Percentiles rank a stretch among this genome's conserved stretches.
These are phyloP conservation scores for Leccinum insolens DNA, from an alignment of 1,284 basidiomycete genomes.

Conservation along the genomic window DNA sequence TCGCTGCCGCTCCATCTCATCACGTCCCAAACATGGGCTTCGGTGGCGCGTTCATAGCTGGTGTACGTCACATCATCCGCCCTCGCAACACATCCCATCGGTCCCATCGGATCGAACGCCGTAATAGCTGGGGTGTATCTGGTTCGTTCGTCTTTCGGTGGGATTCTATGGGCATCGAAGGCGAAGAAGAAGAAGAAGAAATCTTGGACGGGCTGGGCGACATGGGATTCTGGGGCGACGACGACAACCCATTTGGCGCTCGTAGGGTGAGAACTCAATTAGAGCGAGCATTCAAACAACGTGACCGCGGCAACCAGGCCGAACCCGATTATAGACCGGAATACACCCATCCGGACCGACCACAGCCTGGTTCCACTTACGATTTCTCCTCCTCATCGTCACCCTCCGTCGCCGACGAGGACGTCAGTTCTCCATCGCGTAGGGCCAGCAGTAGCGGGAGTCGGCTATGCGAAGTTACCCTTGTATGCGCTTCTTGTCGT, in stretches of 20 bases:
- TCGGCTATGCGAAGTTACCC: slow-evolving; percentile 34
- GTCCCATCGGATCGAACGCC: slow-evolving; percentile 19
- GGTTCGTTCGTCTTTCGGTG: slow-evolving; percentile 36
- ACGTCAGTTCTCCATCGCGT: slow-evolving; percentile 17
- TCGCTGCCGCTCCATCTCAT: slow-evolving; percentile 51
- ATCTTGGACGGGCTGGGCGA: slow-evolving; percentile 19
- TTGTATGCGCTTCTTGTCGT: slow-evolving; percentile 65
- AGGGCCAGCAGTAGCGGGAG: slow-evolving; percentile 22
- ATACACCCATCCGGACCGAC: slow-evolving; percentile 63
- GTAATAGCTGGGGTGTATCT: slow-evolving; percentile 30
- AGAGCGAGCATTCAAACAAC: slow-evolving; percentile 25
- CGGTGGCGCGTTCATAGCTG: slow-evolving; percentile 67
- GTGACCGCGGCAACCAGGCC: slow-evolving; percentile 4
- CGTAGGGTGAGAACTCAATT: slow-evolving; percentile 23
- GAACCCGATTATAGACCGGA: slow-evolving; percentile 53
- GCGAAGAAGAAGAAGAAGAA: slow-evolving; percentile 16
- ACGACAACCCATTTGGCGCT: slow-evolving; percentile 12
- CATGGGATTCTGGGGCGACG: slow-evolving; percentile 21
- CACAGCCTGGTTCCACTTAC: slow-evolving; percentile 62
- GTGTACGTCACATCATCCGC: slow-evolving; percentile 37
- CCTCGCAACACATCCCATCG: slow-evolving; percentile 15
- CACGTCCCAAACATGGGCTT: slow-evolving; percentile 63
- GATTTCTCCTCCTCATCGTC: slow-evolving; percentile 52
- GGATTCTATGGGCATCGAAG: slow-evolving; percentile 28
- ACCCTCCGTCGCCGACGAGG: slow-evolving; percentile 32